These are phyloP conservation scores for Phoenix dactylifera DNA, from an alignment of 176 grass and related monocot species.

Conservation along the genomic window DNA sequence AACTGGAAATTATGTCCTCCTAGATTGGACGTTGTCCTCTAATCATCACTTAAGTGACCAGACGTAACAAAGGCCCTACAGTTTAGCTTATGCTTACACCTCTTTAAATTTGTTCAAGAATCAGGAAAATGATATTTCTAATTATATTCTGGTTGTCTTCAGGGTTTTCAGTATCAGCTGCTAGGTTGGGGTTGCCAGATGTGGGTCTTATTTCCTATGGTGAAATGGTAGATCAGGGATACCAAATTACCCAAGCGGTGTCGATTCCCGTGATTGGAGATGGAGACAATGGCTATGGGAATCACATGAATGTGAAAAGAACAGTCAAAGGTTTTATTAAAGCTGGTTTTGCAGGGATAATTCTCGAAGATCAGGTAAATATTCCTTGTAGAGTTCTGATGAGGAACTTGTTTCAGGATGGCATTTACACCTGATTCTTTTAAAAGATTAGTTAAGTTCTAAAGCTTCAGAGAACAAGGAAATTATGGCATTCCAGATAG, in stretches of 20 bases:
- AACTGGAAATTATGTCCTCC: too few relatives aligned
- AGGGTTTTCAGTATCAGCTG: conserved; percentile 95
- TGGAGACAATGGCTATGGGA: conserved; percentile 92
- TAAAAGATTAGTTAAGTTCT: too few relatives aligned
- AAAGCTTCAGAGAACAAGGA: too few relatives aligned
- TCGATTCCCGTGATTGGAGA: conserved; percentile 88
- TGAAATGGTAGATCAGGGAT: conserved; percentile 88
- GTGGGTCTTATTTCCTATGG: conserved; percentile 95
- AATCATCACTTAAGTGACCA: too few relatives aligned
- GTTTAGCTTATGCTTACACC: too few relatives aligned
- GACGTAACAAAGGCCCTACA: too few relatives aligned
- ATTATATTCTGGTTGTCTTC: conserved; percentile 1
- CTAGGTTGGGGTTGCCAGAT: conserved; percentile 78
- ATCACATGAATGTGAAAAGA: conserved; percentile 89
- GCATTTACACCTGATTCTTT: not conserved
- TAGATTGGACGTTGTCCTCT: too few relatives aligned
- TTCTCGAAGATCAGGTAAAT: conserved; percentile 91
- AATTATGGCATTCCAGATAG: too few relatives aligned
- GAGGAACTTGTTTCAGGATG: not conserved
- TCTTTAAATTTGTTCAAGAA: not conserved
- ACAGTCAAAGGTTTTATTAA: conserved; percentile 94
- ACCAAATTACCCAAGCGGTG: conserved; percentile 64
- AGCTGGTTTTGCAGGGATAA: conserved; percentile 92
- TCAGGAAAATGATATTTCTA: conserved; percentile 3
- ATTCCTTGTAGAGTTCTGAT: not conserved